phyloP scores from a whole-genome alignment of 495 filamentous ascomycete genomes.

The Xylaria palmicola region DNA sequence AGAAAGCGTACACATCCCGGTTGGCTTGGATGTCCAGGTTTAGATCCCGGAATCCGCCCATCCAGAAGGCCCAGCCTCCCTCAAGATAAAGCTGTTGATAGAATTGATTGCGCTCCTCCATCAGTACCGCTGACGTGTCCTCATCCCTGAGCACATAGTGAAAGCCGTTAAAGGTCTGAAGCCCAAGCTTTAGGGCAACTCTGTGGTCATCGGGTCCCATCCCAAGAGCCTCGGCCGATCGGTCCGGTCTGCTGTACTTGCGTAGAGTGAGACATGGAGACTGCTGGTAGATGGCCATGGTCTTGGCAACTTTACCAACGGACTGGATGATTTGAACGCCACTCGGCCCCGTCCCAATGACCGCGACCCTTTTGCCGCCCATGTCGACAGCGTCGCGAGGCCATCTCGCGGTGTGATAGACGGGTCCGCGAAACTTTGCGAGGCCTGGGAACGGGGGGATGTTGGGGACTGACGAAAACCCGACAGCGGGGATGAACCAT shows the following conservation, averaged over 20 bases:
- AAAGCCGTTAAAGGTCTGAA: slow-evolving; percentile 47
- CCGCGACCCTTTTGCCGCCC: slow-evolving; percentile 47
- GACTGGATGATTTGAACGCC: slow-evolving; percentile 59
- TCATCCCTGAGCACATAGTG: slow-evolving; percentile 38
- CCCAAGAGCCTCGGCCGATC: no score
- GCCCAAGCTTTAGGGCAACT: no score
- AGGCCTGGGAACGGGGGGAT: slow-evolving; percentile 52
- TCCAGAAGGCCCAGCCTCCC: slow-evolving; percentile 43
- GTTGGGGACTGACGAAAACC: slow-evolving; percentile 28
- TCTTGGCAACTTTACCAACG: slow-evolving; percentile 34
- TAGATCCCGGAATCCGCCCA: slow-evolving; percentile 44
- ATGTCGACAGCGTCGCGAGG: slow-evolving; percentile 50
- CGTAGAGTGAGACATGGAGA: slow-evolving; percentile 38
- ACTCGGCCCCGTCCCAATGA: slow-evolving; percentile 62
- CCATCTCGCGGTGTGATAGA: slow-evolving; percentile 62
- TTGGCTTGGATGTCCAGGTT: slow-evolving; percentile 48
- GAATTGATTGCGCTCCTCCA: slow-evolving; percentile 43
- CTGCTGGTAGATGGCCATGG: slow-evolving; percentile 52
- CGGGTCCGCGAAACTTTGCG: slow-evolving; percentile 50
- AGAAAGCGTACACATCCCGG: slow-evolving; percentile 54
- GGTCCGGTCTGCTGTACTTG: slow-evolving; percentile 50
- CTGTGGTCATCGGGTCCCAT: no score
- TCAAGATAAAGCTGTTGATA: slow-evolving; percentile 49
- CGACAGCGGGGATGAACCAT: slow-evolving; percentile 50
- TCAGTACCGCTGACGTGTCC: slow-evolving; percentile 44